Evolutionary conservation across 31 red algal genomes (phyloP), one percentile per base, ranked within the genome.

Genomic region (Bonnemaisonia californica): DNA sequence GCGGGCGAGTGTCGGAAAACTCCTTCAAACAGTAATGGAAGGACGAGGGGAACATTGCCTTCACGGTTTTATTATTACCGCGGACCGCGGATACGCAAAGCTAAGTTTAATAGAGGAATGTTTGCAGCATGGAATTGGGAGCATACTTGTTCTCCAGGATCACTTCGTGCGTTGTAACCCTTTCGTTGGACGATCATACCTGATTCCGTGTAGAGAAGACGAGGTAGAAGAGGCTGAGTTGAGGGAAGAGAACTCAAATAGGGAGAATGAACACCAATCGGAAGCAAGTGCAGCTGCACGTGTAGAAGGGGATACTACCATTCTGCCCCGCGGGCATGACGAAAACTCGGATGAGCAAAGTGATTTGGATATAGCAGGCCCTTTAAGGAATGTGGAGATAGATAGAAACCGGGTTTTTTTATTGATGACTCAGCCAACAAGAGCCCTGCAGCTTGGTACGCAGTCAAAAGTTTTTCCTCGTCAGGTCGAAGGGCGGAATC

Each of bases 51-150:
- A 86, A 42, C 56, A 86, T 7, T 64, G 40, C 3, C 22, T 69
- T 22, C 21, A 30, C 2, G 71, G 33, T 5, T 67, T n/a, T 4
- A 18, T 77, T 1, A 16, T 69, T 16, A 86, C 60, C 7, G 83
- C 83, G 3, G 83, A 86, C 29, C 29, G 83, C 9, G 57, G 83
- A 1, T 86, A 86, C 30, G 83, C 41, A 2, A 84, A 75, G 69
- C 34, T 2, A 27, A 23, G 16, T 2, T 12, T 84, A 24, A 2
- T 74, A 33, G 23, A 40, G 26, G 27, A 57, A 57, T 4, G 68
- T 2, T 21, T 36, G 32, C 22, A 66, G 2, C 37, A 42, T n/a
- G 71, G 71, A 33, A 16, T 77, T 13, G n/a, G 21, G 4, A 37
- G 39, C 38, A 41, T 77, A 16, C 54, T 57, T n/a, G 31, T 86